Base-by-base conservation (phyloP, 2,329 filamentous ascomycete genomes). In the Aspergillus pseudoglaucus region DNA sequence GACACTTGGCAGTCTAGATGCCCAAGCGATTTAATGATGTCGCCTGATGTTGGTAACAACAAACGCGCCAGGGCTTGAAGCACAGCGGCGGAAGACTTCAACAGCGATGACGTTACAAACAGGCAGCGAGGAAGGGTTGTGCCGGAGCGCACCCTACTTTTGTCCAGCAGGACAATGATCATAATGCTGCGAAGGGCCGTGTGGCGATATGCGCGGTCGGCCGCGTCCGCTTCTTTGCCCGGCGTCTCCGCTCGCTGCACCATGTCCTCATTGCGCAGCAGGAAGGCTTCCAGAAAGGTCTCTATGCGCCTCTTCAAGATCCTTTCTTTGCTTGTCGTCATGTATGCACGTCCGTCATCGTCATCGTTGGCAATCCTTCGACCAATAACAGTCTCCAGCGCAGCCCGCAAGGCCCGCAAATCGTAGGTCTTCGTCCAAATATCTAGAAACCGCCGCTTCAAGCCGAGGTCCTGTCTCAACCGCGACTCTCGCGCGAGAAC, bases 371-470 rank as follows among this genome's bases (percentile, higher is more conserved):
- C 65, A 25, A 79, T 67, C 39, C 70, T 71, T 45, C 80, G 75
- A n/a, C 81, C 82, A 25, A 81, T 68, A 4, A 85, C 71, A 2
- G 78, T 77, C 57, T 85, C 82, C 15, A 75, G 68, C 2, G 78
- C 81, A 1, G 75, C 72, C 46, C 70, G 69, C 37, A 85, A 66
- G 3, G 68, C 65, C 6, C 62, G 63, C 3, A 75, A 63, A 43
- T 82, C 71, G 59, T 85, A 85, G 1, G 74, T 77, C 42, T 79
- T 71, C 2, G 78, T 68, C 75, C 80, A 84, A 8, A 84, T 63
- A 44, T 75, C 71, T 37, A 82, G 60, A 52, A 82, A 83, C 35
- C 74, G 75, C 47, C 75, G 77, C 40, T 77, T 75, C 42, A 80
- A 64, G 3, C 81, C 81, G 38, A 84, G 60, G 58, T 85, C 82